Evolutionary conservation across 140 eudicot species (phyloP).

Genomic region (Oenanthe javanica): DNA sequence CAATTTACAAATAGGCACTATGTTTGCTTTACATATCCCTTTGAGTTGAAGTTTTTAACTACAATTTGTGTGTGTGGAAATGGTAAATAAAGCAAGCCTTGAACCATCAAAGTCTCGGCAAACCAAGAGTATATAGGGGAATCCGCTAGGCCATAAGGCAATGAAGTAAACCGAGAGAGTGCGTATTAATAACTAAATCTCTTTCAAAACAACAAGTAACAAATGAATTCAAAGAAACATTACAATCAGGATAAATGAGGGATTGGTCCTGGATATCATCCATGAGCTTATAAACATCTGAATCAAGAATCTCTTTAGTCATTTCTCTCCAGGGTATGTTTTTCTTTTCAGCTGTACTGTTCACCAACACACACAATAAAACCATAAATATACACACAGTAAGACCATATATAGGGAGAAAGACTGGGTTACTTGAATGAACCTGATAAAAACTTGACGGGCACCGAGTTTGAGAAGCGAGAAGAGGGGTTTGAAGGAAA

Average conservation of each 20-base stretch:
- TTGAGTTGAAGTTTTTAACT: background rate
- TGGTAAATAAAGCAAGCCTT: background rate
- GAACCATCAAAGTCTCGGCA: background rate
- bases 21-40: background rate
- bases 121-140: background rate
- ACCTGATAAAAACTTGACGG: constrained; percentile 92
- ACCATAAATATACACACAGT: background rate
- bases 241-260: constrained; percentile 78
- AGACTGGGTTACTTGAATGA: background rate
- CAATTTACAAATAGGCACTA: background rate
- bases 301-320: constrained; percentile 77
- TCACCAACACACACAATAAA: constrained; percentile 6
- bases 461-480: constrained; percentile 89
- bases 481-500: constrained; percentile 72
- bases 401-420: background rate
- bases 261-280: constrained; percentile 48
- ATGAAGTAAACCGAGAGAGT: background rate
- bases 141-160: background rate
- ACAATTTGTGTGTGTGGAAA: background rate
- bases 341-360: constrained; percentile 92
- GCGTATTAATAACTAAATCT: background rate
- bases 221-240: constrained; percentile 5
- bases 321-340: constrained; percentile 89
- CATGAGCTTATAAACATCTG: constrained; percentile 77
- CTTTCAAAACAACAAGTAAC: background rate